Evolutionary conservation across 2,329 filamentous ascomycete genomes (phyloP).

Genomic region (Pseudocercospora eumusae): DNA sequence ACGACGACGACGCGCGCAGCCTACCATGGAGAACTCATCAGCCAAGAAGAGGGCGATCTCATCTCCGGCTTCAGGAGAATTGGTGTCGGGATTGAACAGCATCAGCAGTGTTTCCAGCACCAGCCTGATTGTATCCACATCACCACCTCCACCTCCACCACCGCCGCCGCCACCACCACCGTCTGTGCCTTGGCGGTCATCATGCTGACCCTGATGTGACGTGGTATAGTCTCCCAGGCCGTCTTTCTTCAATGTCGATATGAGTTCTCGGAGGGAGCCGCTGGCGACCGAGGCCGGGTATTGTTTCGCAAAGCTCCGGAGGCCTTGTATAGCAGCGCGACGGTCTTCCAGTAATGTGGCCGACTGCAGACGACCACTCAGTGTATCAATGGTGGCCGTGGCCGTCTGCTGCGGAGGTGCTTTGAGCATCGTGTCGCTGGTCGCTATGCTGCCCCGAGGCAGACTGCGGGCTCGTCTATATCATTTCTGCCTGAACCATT

Average conservation of each 20-base stretch:
- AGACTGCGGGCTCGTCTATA: conserved; percentile 22
- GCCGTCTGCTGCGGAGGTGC: conserved; percentile 95
- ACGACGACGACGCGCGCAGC: conserved; percentile 27
- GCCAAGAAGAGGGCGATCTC: conserved; percentile 95
- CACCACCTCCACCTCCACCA: too few relatives aligned
- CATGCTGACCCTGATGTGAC: conserved; percentile 22
- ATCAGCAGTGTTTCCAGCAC: conserved; percentile 93
- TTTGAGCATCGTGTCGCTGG: conserved; percentile 51
- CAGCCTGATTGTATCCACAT: conserved; percentile 94
- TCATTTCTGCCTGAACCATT: conserved; percentile 20
- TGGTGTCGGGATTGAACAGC: conserved; percentile 74
- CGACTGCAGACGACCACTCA: conserved; percentile 83
- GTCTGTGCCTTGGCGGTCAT: too few relatives aligned
- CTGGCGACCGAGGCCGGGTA: conserved; percentile 95
- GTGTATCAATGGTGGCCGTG: conserved; percentile 86
- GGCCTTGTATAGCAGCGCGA: conserved; percentile 84
- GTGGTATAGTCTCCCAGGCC: conserved; percentile 38
- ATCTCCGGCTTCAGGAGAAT: conserved; percentile 82
- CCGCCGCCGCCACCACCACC: too few relatives aligned
- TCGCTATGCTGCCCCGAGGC: conserved; percentile 30
- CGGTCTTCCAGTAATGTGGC: conserved; percentile 93
- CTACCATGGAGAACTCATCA: conserved; percentile 91
- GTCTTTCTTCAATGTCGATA: conserved; percentile 81
- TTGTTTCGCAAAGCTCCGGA: conserved; percentile 93
- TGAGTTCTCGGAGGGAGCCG: conserved; percentile 84